A percentile compares a stretch with the other conserved stretches of the same genome.
Conservation (phyloP, 129 eudicot genomes). For the Flaveria linearis region DNA sequence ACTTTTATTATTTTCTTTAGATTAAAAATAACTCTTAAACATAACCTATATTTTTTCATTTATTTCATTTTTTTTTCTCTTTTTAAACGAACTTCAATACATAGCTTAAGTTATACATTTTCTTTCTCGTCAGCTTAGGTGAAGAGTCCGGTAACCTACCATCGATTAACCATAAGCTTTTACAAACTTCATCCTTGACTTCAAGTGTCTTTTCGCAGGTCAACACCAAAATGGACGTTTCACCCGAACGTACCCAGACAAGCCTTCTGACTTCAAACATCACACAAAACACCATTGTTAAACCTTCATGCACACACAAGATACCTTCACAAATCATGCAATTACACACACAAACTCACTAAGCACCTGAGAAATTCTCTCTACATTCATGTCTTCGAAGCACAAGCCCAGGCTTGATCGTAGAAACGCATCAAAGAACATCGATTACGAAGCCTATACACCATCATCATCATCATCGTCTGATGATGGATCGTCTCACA, state of each 20-base stretch:
- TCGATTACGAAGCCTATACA: conserved; percentile 45
- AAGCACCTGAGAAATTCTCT: not conserved
- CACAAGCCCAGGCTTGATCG: conserved; percentile 47
- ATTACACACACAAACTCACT: too few species aligned
- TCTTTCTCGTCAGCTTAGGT: too few species aligned
- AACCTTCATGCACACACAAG: not conserved
- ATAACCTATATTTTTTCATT: too few species aligned
- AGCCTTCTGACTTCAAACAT: not conserved
- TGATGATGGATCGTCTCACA: conserved; percentile 28
- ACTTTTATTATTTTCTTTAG: too few species aligned
- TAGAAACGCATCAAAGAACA: conserved; percentile 46
- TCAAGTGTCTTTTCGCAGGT: not conserved
- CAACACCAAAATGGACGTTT: not conserved
- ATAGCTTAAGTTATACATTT: too few species aligned
- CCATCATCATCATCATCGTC: conserved; percentile 36
- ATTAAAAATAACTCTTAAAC: too few species aligned
- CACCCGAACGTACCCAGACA: not conserved
- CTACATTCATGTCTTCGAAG: conserved; percentile 27
- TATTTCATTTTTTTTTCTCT: too few species aligned
- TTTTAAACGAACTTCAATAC: too few species aligned
- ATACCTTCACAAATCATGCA: not conserved
- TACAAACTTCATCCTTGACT: too few species aligned
- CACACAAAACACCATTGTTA: not conserved
- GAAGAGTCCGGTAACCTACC: too few species aligned
- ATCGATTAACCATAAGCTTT: too few species aligned